A percentile compares a stretch with the other conserved stretches of the same genome.
Conservation (phyloP, 345 rosid species). For the Draba incana region DNA sequence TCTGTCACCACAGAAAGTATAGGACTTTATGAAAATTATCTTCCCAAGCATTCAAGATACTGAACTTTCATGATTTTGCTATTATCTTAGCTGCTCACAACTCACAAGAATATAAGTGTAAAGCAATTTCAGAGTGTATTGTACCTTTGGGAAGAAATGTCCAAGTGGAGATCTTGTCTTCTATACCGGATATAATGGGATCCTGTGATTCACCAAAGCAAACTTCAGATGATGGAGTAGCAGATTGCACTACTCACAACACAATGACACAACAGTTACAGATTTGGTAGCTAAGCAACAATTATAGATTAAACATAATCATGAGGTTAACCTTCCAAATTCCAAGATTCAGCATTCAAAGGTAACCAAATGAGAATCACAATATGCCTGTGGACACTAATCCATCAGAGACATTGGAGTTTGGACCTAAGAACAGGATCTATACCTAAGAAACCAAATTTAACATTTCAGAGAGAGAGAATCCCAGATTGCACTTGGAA, state of each 20-base stretch:
- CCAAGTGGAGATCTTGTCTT: conserved; percentile 95
- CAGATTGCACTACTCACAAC: background rate
- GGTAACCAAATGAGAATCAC: background rate
- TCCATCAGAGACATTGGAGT: background rate
- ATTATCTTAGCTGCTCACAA: background rate
- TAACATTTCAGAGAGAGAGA: background rate
- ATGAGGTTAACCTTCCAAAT: conserved; percentile 12
- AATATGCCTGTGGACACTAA: background rate
- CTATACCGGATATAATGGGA: conserved; percentile 85
- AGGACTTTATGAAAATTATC: background rate
- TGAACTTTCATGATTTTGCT: background rate
- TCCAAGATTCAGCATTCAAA: conserved; percentile 5
- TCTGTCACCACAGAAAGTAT: conserved; percentile 49
- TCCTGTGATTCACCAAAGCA: conserved; percentile 52
- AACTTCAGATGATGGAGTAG: conserved; percentile 9
- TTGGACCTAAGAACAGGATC: conserved; percentile 4
- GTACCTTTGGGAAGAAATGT: conserved; percentile 95
- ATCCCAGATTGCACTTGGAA: background rate
- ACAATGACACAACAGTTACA: background rate
- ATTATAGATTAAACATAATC: background rate
- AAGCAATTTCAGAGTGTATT: background rate
- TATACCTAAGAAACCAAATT: conserved; percentile 11
- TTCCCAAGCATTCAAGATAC: background rate
- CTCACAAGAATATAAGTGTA: background rate
- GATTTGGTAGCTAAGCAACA: conserved; percentile 1